These are phyloP conservation scores for Pseudogymnoascus sp. DNA, from an alignment of 2,329 filamentous ascomycete genomes.

Conservation along the genomic window DNA sequence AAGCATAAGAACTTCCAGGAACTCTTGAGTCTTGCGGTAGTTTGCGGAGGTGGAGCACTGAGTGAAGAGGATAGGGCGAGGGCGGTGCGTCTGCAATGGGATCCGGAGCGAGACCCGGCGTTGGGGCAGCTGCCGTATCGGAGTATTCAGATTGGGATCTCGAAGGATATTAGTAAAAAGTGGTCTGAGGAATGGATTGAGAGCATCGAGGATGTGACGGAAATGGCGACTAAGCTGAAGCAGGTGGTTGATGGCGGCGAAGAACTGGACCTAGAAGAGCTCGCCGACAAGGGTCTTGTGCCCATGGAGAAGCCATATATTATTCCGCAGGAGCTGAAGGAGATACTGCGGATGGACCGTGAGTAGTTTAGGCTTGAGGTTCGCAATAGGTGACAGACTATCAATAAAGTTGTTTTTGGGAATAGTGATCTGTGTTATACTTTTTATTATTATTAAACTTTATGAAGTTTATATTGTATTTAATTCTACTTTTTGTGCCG, in stretches of 20 bases:
- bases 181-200: conserved; percentile 48
- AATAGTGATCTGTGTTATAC: too few relatives aligned
- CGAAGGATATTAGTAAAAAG: conserved; percentile 35
- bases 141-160: conserved; percentile 57
- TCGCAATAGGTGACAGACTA: background rate
- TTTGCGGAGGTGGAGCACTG: conserved; percentile 28
- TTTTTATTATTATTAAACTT: background rate
- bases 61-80: conserved; percentile 21
- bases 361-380: background rate
- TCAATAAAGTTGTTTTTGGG: too few relatives aligned
- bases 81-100: conserved; percentile 54
- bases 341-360: conserved; percentile 29
- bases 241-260: conserved; percentile 33
- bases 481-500: conserved; percentile 3
- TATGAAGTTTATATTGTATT: conserved; percentile 4
- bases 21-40: conserved; percentile 35
- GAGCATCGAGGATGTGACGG: conserved; percentile 52
- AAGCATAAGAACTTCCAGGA: conserved; percentile 42
- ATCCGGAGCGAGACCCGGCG: conserved; percentile 47
- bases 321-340: conserved; percentile 33
- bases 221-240: conserved; percentile 42
- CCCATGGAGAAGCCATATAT: conserved; percentile 39
- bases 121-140: conserved; percentile 42
- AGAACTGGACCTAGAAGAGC: conserved; percentile 29
- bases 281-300: conserved; percentile 35